Evolutionary conservation across 192 early-diverging fungal genomes (phyloP).

Genomic region (Backusella westeae): DNA sequence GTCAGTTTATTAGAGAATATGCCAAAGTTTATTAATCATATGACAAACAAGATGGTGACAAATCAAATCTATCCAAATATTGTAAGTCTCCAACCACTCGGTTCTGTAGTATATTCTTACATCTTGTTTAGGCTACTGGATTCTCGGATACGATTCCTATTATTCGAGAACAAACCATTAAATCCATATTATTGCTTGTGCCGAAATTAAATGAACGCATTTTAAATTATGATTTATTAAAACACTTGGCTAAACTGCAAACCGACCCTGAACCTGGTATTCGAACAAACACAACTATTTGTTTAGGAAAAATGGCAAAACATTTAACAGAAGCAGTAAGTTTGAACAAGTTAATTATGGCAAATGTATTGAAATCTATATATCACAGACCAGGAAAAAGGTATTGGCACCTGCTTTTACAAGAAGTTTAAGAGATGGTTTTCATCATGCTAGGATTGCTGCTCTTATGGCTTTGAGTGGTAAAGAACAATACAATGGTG

Average conservation of each 20-base stretch:
- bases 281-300: slow-evolving; percentile 94
- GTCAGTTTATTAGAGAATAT: slow-evolving; percentile 84
- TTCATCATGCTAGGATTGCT: slow-evolving; percentile 84
- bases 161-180: slow-evolving; percentile 90
- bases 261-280: slow-evolving; percentile 93
- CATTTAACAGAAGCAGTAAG: slow-evolving; percentile 70
- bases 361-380: not conserved
- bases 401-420: slow-evolving; percentile 83
- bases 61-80: slow-evolving; percentile 88
- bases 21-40: slow-evolving; percentile 63
- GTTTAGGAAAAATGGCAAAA: slow-evolving; percentile 88
- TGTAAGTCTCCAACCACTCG: slow-evolving; percentile 37
- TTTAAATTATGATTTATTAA: slow-evolving; percentile 82
- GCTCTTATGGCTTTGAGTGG: slow-evolving; percentile 74
- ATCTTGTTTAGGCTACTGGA: slow-evolving; percentile 61
- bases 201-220: slow-evolving; percentile 71
- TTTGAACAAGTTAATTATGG: not conserved
- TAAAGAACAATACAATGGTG: not conserved
- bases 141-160: slow-evolving; percentile 86
- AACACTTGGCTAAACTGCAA: slow-evolving; percentile 87
- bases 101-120: not conserved
- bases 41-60: slow-evolving; percentile 65
- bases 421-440: slow-evolving; percentile 81
- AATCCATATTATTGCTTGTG: slow-evolving; percentile 73
- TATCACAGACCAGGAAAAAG: slow-evolving; percentile 66